Conservation (phyloP, 2,329 filamentous ascomycete species). For the Cladobotryum mycophilum region DNA sequence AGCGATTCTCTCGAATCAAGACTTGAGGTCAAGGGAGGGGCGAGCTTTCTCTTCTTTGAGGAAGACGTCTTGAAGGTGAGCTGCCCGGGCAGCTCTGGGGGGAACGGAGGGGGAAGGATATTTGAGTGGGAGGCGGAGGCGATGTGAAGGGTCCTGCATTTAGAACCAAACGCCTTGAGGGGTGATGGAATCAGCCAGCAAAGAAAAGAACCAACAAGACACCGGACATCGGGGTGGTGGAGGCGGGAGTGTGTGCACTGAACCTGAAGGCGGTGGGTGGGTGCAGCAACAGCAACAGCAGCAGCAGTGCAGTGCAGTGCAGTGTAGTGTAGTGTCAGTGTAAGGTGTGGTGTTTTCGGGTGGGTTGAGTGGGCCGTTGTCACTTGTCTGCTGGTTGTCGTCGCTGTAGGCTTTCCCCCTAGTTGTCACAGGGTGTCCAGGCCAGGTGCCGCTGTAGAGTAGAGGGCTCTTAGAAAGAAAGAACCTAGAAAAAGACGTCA, state of each 20-base stretch:
- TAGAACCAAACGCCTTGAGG: slow-evolving; percentile 8
- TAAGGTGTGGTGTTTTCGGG: neutral
- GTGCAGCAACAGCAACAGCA: too few species aligned
- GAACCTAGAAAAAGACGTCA: slow-evolving; percentile 5
- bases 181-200: slow-evolving; percentile 9
- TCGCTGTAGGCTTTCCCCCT: too few species aligned
- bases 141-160: slow-evolving; percentile 9
- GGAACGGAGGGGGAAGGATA: slow-evolving; percentile 5
- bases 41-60: slow-evolving; percentile 66
- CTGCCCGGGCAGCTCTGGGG: slow-evolving; percentile 56
- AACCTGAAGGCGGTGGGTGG: slow-evolving; percentile 6
- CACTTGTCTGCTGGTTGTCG: too few species aligned
- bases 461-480: neutral
- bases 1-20: slow-evolving; percentile 30
- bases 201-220: slow-evolving; percentile 8
- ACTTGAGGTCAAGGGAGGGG: slow-evolving; percentile 41
- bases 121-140: slow-evolving; percentile 2
- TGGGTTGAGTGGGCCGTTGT: slow-evolving; percentile 7
- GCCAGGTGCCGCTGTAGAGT: too few species aligned
- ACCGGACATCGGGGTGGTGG: slow-evolving; percentile 12
- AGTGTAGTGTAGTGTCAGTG: too few species aligned
- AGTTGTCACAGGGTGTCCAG: too few species aligned
- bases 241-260: slow-evolving; percentile 4
- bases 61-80: slow-evolving; percentile 67
- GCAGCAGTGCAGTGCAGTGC: too few species aligned